Evolutionary conservation across 108 stramenopile species (phyloP), one percentile per base, ranked within the genome.

Genomic region (Cyclotella sp.): DNA sequence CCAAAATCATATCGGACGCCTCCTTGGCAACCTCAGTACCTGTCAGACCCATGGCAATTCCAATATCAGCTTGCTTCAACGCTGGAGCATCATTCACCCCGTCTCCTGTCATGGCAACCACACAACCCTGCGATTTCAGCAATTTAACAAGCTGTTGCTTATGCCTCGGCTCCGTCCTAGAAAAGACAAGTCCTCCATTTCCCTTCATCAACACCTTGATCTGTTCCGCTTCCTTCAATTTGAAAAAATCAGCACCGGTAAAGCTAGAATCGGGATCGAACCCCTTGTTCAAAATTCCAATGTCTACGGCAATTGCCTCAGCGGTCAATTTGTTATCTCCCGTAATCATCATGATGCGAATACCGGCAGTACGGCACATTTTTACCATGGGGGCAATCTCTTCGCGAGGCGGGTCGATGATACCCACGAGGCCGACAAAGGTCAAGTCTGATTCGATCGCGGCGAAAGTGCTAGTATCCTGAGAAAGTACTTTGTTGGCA

Each of bases 11-110:
- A 75, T 99, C 98, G 26, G 98, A 94, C 0, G 99, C 99, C 61
- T 98, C 96, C 91, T 99, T 97, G 28, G 97, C 97, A 11, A 99
- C 97, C 84, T 99, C 95, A 30, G 98, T 99, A 71, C 99, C 99
- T 46, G 92, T 89, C 55, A 98, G 82, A 85, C 95, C 96, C 97
- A 96, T 98, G 40, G 96, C 93, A 74, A 97, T 85, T 60, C 97
- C 97, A 69, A 98, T 94, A 41, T 91, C 86, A 11, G 97, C 97
- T 68, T 91, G 93, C 75, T 95, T 88, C 39, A 98, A 89, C 13
- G 98, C 97, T 13, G 97, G 97, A 12, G 95, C 97, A 85, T 98
- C 98, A 73, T 98, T 98, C 27, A 96, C 95, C 21, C 98, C 97
- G 74, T 97, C 97, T 8, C 97, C 98, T 16, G 97, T 97, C 93